Percentiles rank a stretch among this genome's conserved stretches.
Evolutionary conservation across 108 stramenopile species (phyloP).

Genomic region (Thalassiosira profunda): DNA sequence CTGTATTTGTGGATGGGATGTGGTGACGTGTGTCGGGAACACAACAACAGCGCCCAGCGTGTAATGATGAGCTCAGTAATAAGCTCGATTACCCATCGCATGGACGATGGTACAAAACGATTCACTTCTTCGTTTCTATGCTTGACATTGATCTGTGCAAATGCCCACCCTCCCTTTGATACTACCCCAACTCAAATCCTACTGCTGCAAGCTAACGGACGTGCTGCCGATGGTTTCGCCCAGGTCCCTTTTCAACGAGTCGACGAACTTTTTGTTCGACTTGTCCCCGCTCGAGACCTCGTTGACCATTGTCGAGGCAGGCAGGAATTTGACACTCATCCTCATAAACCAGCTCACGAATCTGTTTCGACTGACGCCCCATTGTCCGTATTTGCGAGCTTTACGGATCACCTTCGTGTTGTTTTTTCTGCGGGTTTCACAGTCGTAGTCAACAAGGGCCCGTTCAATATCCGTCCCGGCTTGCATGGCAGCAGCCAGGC

Average conservation of each 20-base stretch:
- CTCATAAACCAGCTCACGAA: conserved; percentile 2
- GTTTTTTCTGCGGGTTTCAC: neutral
- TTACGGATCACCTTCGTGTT: neutral
- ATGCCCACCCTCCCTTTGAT: too few relatives aligned
- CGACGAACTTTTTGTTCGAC: conserved; percentile 3
- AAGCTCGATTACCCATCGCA: too few relatives aligned
- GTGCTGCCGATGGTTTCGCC: too few relatives aligned
- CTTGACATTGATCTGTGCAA: too few relatives aligned
- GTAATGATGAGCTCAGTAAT: too few relatives aligned
- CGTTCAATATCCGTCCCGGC: conserved; percentile 10
- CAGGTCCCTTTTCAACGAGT: conserved; percentile 1
- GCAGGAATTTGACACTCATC: conserved; percentile 10
- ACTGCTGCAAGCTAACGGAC: too few relatives aligned
- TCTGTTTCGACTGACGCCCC: neutral
- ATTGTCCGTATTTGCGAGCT: conserved; percentile 13
- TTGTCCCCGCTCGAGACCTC: conserved; percentile 2
- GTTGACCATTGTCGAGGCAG: conserved; percentile 5
- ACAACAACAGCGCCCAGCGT: too few relatives aligned
- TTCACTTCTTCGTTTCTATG: too few relatives aligned
- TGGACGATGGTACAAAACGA: too few relatives aligned
- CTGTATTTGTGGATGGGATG: too few relatives aligned
- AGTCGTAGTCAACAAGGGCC: conserved; percentile 4
- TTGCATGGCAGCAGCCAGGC: conserved; percentile 12
- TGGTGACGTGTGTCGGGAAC: too few relatives aligned
- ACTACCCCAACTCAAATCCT: too few relatives aligned